phyloP scores from a whole-genome alignment of 2,329 filamentous ascomycete genomes.

The Penicillium sp. region DNA sequence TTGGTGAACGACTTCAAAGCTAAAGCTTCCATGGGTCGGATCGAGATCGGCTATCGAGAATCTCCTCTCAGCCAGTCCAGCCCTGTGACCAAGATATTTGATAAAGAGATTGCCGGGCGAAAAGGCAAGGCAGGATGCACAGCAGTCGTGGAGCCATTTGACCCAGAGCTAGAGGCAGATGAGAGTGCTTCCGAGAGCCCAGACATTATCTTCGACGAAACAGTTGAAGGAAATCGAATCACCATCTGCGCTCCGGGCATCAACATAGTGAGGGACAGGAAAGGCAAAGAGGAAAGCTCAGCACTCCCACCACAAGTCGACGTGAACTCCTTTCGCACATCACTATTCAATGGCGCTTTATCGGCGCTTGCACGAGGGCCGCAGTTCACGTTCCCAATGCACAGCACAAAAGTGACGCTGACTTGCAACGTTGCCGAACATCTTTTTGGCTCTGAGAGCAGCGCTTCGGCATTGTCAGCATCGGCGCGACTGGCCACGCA shows the following conservation, averaged over 20 bases:
- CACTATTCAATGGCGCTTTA: slow-evolving; percentile 72
- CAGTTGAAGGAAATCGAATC: slow-evolving; percentile 67
- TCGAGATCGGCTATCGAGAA: slow-evolving; percentile 95
- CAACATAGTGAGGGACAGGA: slow-evolving; percentile 31
- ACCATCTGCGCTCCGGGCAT: slow-evolving; percentile 53
- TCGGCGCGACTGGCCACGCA: slow-evolving; percentile 66
- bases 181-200: slow-evolving; percentile 16
- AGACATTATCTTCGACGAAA: slow-evolving; percentile 39
- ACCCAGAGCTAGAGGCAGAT: slow-evolving; percentile 21
- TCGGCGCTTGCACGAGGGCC: slow-evolving; percentile 84
- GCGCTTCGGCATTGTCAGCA: slow-evolving; percentile 63
- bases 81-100: slow-evolving; percentile 62
- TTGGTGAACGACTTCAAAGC: slow-evolving; percentile 85
- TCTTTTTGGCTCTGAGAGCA: slow-evolving; percentile 63
- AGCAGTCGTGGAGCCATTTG: slow-evolving; percentile 61
- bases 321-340: slow-evolving; percentile 45
- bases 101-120: slow-evolving; percentile 76
- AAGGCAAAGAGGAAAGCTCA: slow-evolving; percentile 42
- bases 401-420: slow-evolving; percentile 68
- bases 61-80: slow-evolving; percentile 59
- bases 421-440: slow-evolving; percentile 63
- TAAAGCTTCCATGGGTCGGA: slow-evolving; percentile 78
- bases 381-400: slow-evolving; percentile 72
- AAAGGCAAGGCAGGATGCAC: slow-evolving; percentile 72
- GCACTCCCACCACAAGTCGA: slow-evolving; percentile 54